Evolutionary conservation across 202 grass and related monocot genomes (phyloP), one percentile per base, ranked within the genome.

Genomic region (Digitaria exilis): DNA sequence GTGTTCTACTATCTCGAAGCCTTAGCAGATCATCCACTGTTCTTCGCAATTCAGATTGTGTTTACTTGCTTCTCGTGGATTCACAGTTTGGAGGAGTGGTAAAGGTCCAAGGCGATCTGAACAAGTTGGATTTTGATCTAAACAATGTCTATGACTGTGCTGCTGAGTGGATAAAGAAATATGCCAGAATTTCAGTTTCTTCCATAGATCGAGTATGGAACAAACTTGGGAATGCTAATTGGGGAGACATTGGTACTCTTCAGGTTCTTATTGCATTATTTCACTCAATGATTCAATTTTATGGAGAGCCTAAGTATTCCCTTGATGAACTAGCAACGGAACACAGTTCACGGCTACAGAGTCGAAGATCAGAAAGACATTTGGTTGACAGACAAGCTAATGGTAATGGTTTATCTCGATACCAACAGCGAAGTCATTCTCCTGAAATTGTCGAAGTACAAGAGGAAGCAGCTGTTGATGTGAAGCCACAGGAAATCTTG

Each of bases 151-250:
- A 98, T 81, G 83, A 88, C 64, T 94, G 75, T 84, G 96, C 96
- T 87, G 96, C 93, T 42, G 79, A 92, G 57, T 99, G 96, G 96
- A 89, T 96, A 77, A 91, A 89, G 84, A 80, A 78, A 3, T 87
- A 99, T 82, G 87, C 91, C 11, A 89, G 79, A 86, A 94, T 99
- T 67, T 89, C 84, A 16, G 87, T 99, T 86, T 99, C 96, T 66
- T 89, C 96, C 7, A 80, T 94, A 71, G 96, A 99, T 75, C 87
- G 78, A 35, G 83, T 99, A 11, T 99, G 96, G 96, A 99, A 99
- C 87, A 99, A 99, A 75, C 91, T 99, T 65, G 96, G 96, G 66
- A 99, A 99, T 89, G 93, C 96, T 85, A 99, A 99, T 76, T 99
- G 96, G 96, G 80, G 93, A 22, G 96, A 98, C 72, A 48, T 98